Base-by-base conservation (phyloP, 192 early-diverging fungal species). In the Linnemannia hyalina region DNA sequence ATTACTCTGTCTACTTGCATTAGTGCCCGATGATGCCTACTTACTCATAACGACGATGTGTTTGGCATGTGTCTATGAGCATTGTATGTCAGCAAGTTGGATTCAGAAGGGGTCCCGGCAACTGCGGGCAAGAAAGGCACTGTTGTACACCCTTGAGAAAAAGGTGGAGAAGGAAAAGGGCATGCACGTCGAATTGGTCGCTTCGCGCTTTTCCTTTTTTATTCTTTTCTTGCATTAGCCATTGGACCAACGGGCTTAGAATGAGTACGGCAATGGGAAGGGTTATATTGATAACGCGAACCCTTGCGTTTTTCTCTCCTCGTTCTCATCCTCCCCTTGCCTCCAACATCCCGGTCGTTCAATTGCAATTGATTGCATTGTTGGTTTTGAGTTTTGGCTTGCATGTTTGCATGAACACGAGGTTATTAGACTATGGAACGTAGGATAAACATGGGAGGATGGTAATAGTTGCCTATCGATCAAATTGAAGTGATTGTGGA, bases 1-100 rank as follows among this genome's bases (percentile, higher is more conserved):
- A 3, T 32, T 2, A 20, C 18, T 22, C 49, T 46, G 44, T 60
- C 55, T 60, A 60, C 55, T 32, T 65, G 60, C 60, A 65, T 32
- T 32, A 15, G 60, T 26, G 55, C 23, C 8, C 11, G 60, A 32
- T 65, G 60, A 32, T 65, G 60, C 23, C 57, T 29, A 23, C 9
- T 60, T 23, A 6, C 55, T 26, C n/a, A 26, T 29, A 26, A 60
- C 10, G 22, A 26, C 11, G 29, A 8, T 13, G 11, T 65, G 26
- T 16, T 65, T 65, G 60, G 60, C 29, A 65, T 35, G 29, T 15
- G 60, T 9, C 29, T 35, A 8, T 65, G 29, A 15, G 60, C n/a
- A 65, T 65, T 65, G 29, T 65, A 65, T 65, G 60, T 65, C 60
- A 65, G 60, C 60, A 65, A 65, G 32, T 35, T 65, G 60, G 29